Evolutionary conservation across 805 yeast genomes (phyloP).

Genomic region (Ogataea trehaloabstinens): DNA sequence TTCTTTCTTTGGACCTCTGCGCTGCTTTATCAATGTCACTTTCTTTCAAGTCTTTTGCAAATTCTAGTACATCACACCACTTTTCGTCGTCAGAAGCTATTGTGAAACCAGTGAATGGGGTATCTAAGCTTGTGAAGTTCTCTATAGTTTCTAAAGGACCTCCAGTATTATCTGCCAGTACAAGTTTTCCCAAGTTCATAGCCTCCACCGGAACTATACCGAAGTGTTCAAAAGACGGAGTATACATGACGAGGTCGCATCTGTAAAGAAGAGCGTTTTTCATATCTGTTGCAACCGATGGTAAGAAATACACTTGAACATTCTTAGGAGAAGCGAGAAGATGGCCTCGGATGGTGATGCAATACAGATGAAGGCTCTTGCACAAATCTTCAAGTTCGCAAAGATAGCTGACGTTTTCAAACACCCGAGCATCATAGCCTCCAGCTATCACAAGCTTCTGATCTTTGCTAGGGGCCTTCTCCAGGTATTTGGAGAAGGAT

Average conservation of each 20-base stretch:
- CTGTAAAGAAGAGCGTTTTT: constrained; percentile 60
- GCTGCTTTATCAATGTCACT: constrained; percentile 9
- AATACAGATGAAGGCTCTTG: constrained; percentile 41
- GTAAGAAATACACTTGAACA: constrained; percentile 53
- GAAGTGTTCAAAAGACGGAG: constrained; percentile 91
- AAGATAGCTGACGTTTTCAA: constrained; percentile 74
- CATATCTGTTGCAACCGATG: constrained; percentile 67
- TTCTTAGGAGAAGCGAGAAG: constrained; percentile 14
- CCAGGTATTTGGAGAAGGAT: constrained; percentile 52
- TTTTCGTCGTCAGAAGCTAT: constrained; percentile 43
- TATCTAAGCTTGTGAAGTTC: constrained; percentile 22
- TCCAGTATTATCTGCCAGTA: constrained; percentile 82
- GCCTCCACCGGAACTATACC: constrained; percentile 98
- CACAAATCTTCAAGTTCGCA: constrained; percentile 55
- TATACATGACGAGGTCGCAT: constrained; percentile 68
- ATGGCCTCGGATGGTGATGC: constrained; percentile 36
- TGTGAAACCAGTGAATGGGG: constrained; percentile 56
- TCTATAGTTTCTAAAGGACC: constrained; percentile 87
- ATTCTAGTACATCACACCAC: constrained; percentile 55
- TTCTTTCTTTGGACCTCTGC: constrained; percentile 34
- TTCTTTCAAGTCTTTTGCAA: constrained; percentile 29
- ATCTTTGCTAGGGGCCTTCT: constrained; percentile 25
- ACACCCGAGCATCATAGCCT: constrained; percentile 78
- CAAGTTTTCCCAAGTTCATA: constrained; percentile 81
- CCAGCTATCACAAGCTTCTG: constrained; percentile 76